phyloP scores from a whole-genome alignment of 306 rosid species.

The Pterocarpus macrocarpus region DNA sequence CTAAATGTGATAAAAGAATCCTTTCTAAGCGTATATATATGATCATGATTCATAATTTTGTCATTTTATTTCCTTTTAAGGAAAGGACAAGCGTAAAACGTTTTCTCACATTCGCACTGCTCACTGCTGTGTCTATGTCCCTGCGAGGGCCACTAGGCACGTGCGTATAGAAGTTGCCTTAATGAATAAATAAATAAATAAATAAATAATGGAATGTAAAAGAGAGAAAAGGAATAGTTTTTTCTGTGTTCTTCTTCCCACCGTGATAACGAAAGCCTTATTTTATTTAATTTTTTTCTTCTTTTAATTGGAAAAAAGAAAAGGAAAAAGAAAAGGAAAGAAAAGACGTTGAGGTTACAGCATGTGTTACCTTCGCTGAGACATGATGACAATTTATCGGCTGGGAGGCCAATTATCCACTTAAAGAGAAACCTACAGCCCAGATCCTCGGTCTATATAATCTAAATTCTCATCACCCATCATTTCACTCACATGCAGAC shows the following conservation, averaged over 20 bases:
- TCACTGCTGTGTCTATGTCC: neutral
- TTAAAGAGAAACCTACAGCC: constrained; percentile 57
- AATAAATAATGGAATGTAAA: neutral
- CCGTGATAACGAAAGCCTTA: too few species aligned
- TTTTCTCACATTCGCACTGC: neutral
- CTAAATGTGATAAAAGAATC: neutral
- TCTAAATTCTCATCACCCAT: constrained; percentile 51
- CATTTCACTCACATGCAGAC: constrained; percentile 66
- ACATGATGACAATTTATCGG: constrained; percentile 63
- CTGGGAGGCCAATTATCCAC: constrained; percentile 57
- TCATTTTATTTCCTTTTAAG: neutral
- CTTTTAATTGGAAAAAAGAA: neutral
- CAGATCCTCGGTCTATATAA: constrained; percentile 38
- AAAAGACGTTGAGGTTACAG: constrained; percentile 39
- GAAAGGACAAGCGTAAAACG: neutral
- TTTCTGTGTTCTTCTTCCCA: neutral
- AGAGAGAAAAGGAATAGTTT: neutral
- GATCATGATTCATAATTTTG: neutral
- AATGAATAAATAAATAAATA: neutral
- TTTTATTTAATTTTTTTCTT: neutral
- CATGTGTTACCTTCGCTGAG: constrained; percentile 55
- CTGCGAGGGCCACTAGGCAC: neutral
- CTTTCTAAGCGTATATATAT: neutral
- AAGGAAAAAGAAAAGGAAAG: constrained; percentile 14
- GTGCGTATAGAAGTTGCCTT: neutral